Evolutionary conservation across 805 yeast species (phyloP).

Genomic region (Candida ortonii): DNA sequence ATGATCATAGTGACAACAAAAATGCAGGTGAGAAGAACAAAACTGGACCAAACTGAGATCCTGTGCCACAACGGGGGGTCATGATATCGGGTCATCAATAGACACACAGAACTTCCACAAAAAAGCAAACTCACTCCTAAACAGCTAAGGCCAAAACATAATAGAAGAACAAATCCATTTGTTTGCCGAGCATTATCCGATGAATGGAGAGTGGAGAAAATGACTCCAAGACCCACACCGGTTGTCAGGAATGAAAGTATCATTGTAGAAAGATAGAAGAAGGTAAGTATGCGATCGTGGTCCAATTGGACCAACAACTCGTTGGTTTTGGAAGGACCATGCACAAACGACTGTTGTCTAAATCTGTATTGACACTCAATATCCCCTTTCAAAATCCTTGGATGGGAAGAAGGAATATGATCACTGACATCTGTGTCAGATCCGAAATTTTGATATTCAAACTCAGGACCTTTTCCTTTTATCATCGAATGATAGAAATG

Average conservation of each 20-base stretch:
- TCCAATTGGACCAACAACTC: slow-evolving; percentile 24
- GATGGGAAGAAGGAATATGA: slow-evolving; percentile 1
- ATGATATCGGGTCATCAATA: slow-evolving; percentile 40
- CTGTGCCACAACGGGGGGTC: slow-evolving; percentile 42
- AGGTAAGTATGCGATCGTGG: slow-evolving; percentile 43
- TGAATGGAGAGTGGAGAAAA: slow-evolving; percentile 27
- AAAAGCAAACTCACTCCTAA: slow-evolving; percentile 41
- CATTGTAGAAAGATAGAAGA: slow-evolving; percentile 41
- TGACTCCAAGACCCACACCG: slow-evolving; percentile 43
- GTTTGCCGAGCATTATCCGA: slow-evolving; percentile 8
- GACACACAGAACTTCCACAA: slow-evolving; percentile 41
- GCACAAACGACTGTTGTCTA: slow-evolving; percentile 12
- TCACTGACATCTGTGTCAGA: slow-evolving; percentile 21
- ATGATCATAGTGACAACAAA: slow-evolving; percentile 40
- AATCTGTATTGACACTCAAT: slow-evolving; percentile 1
- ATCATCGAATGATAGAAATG: slow-evolving; percentile 15
- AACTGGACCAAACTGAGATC: slow-evolving; percentile 40
- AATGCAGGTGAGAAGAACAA: slow-evolving; percentile 38
- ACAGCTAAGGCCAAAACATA: slow-evolving; percentile 38
- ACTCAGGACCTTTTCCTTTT: slow-evolving; percentile 4
- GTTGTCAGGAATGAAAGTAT: slow-evolving; percentile 40
- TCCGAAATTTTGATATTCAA: slow-evolving; percentile 10
- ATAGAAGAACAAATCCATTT: slow-evolving; percentile 25
- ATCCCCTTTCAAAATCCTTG: too few relatives aligned
- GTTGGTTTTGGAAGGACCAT: slow-evolving; percentile 12